Conservation (phyloP, 306 rosid genomes). For the Ammopiptanthus mongolicus region DNA sequence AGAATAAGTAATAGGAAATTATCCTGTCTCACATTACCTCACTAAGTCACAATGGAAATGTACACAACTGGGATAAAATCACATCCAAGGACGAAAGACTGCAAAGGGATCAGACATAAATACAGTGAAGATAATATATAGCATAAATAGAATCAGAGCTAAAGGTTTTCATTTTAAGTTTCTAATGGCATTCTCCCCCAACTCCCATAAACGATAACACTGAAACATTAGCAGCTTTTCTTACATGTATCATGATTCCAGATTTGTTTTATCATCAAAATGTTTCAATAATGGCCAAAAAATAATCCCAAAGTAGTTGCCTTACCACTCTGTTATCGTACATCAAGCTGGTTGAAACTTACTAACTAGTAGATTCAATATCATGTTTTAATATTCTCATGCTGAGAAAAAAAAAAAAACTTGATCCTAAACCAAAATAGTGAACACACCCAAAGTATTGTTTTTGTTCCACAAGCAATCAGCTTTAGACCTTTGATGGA, state of each 20-base stretch:
- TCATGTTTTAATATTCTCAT: not conserved
- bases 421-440: conserved; percentile 1
- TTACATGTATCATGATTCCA: not conserved
- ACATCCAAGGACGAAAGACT: no score
- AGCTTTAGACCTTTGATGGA: conserved; percentile 41
- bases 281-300: not conserved
- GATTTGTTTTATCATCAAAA: not conserved
- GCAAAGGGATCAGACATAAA: no score
- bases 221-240: no score
- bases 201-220: no score
- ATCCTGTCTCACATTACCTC: no score
- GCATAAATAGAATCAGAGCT: no score
- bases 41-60: no score
- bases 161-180: no score
- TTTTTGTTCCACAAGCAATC: not conserved
- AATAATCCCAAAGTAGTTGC: not conserved
- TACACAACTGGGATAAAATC: no score
- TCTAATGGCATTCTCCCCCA: no score
- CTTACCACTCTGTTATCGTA: not conserved
- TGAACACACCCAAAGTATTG: not conserved
- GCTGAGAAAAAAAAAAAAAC: not conserved
- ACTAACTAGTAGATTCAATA: conserved; percentile 2
- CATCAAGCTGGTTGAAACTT: conserved; percentile 13
- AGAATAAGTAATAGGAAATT: no score
- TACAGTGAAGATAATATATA: no score